These are phyloP conservation scores for Wickerhamiella bombiphila DNA, from an alignment of 805 yeast species.

Conservation along the genomic window DNA sequence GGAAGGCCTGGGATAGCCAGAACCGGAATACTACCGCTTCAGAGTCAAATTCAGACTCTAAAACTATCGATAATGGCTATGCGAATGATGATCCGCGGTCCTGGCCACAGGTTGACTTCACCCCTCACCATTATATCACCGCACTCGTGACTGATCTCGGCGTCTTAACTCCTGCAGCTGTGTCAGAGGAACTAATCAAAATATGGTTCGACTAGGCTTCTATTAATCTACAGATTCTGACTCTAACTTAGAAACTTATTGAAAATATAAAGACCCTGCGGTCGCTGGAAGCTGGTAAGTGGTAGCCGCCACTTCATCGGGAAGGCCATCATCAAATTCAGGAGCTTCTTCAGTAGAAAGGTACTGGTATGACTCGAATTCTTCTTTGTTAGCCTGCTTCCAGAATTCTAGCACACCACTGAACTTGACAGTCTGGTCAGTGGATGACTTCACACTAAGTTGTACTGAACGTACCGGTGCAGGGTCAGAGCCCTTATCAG, in stretches of 20 bases:
- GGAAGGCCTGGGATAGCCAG: constrained; percentile 22
- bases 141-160: constrained; percentile 95
- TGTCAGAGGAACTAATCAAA: constrained; percentile 93
- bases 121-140: constrained; percentile 90
- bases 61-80: constrained; percentile 8
- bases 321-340: too few species aligned
- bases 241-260: too few species aligned
- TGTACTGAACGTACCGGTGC: constrained; percentile 47
- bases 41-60: too few species aligned
- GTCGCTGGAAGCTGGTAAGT: too few species aligned
- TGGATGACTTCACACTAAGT: constrained; percentile 53
- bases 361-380: constrained; percentile 20
- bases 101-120: constrained; percentile 68
- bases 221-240: too few species aligned
- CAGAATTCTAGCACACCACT: constrained; percentile 59
- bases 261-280: too few species aligned
- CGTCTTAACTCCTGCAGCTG: constrained; percentile 93
- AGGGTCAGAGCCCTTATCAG: background rate
- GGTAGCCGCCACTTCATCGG: too few species aligned
- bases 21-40: constrained; percentile 13
- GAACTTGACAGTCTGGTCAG: constrained; percentile 43
- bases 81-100: constrained; percentile 23
- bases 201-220: constrained; percentile 76
- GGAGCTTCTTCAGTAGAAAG: too few species aligned
- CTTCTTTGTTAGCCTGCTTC: constrained; percentile 50